Evolutionary conservation across 2,329 filamentous ascomycete species (phyloP).

Genomic region (Penicillium frequentans): DNA sequence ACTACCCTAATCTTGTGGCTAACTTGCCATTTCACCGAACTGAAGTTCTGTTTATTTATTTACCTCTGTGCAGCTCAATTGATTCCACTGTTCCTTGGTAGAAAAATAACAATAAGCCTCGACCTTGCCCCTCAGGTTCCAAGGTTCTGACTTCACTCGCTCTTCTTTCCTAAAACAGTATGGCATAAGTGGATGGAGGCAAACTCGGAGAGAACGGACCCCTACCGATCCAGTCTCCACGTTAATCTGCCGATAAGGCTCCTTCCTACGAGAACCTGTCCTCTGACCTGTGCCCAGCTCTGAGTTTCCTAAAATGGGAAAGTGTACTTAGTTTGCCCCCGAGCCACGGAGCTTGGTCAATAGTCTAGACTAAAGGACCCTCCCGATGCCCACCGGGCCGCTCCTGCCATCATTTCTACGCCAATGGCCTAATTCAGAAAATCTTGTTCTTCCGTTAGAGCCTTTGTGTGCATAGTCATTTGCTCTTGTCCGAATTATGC

Average conservation of each 20-base stretch:
- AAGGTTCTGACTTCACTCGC: background rate
- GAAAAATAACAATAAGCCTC: background rate
- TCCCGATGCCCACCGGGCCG: background rate
- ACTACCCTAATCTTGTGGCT: background rate
- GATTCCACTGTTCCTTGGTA: background rate
- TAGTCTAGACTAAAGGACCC: conserved; percentile 5
- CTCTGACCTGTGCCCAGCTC: background rate
- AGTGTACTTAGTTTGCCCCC: background rate
- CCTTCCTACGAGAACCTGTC: background rate
- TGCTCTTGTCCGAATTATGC: too few relatives aligned
- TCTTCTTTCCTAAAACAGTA: background rate
- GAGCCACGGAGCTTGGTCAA: conserved; percentile 5
- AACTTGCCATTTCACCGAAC: background rate
- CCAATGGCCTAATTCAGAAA: conserved; percentile 1
- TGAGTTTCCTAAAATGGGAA: background rate
- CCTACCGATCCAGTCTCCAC: conserved; percentile 4
- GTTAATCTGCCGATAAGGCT: conserved; percentile 12
- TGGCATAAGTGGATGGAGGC: background rate
- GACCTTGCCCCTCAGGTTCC: background rate
- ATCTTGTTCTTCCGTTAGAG: background rate
- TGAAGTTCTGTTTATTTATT: background rate
- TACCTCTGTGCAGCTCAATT: background rate
- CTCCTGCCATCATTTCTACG: conserved; percentile 3
- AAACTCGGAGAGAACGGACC: background rate
- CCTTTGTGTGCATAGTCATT: background rate